Evolutionary conservation across 202 grass and related monocot species (phyloP).

Genomic region (Schoenoplectus triqueter): DNA sequence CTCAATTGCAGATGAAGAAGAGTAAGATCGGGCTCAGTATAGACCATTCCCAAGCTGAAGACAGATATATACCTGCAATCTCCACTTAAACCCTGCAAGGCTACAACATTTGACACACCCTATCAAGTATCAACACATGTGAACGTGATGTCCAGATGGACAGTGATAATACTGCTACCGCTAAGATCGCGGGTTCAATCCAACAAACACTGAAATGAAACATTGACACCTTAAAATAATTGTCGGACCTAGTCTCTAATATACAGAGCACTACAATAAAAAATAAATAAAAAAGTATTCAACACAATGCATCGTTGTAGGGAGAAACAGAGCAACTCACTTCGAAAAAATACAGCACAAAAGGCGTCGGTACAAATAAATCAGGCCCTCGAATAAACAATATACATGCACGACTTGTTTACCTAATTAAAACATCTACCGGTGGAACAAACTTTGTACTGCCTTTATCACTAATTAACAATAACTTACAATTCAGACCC

Average conservation of each 20-base stretch:
- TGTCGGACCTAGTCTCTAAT: too few relatives aligned
- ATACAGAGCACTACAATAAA: too few relatives aligned
- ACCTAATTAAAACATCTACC: constrained; percentile 2
- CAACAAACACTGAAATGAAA: too few relatives aligned
- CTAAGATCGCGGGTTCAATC: too few relatives aligned
- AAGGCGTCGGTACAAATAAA: constrained; percentile 27
- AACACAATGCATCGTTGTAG: not conserved
- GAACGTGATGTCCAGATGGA: too few relatives aligned
- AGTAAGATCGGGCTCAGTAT: not conserved
- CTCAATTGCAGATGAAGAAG: not conserved
- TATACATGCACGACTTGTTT: constrained; percentile 27
- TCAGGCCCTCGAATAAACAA: constrained; percentile 22
- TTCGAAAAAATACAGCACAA: not conserved
- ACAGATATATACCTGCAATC: not conserved
- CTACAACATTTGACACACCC: not conserved
- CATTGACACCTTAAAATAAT: too few relatives aligned
- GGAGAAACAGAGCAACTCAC: not conserved
- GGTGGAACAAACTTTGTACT: constrained; percentile 11
- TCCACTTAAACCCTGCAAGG: too few relatives aligned
- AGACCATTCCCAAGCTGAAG: not conserved
- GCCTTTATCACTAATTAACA: constrained; percentile 38
- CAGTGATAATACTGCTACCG: too few relatives aligned
- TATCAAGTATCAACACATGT: too few relatives aligned
- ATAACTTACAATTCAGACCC: constrained; percentile 36
- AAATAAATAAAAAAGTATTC: too few relatives aligned